Evolutionary conservation across 805 yeast species (phyloP), one percentile per base, ranked within the genome.

Genomic region (Kuraishia capsulata): DNA sequence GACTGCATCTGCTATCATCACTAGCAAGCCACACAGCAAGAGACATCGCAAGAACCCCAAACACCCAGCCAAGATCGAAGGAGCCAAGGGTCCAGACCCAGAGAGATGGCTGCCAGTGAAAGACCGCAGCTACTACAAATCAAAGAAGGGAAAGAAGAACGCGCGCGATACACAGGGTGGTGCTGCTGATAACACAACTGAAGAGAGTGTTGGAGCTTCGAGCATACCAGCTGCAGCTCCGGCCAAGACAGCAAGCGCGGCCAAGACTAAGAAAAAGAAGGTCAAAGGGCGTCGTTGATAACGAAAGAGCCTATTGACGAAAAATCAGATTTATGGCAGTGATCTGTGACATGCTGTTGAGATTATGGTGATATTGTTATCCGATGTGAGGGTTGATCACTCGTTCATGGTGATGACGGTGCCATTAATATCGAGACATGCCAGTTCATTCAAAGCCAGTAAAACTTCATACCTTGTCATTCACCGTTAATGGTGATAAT

Each of bases 91-190:
- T 18, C 64, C 73, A 3, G 82, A 81, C 48, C 71, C 74, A 14
- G 97, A 89, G 58, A 80, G 97, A 62, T 89, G 97, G 97, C 59
- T 90, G 37, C 95, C 96, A 18, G 50, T 83, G 69, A 82, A 78
- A 54, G 94, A 89, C 54, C 76, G 97, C 57, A 73, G 88, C 5
- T 76, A 79, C 49, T 88, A 82, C 62, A 85, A 77, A 57, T 85
- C 94, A 11, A 81, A 84, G 53, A 78, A 76, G 64, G 74, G 78
- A 46, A 81, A 76, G 55, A 71, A 68, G 47, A 63, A 64, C 46
- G 59, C 59, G 4, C 70, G 67, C 44, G 75, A 69, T 36, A 75
- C 82, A 0, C 85, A 78, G 54, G 87, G 85, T 50, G 81, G 80
- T 30, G 46, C 59, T 24, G 71, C 71, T 11, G 78, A 73, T 50